Evolutionary conservation across 345 rosid genomes (phyloP), one percentile per base, ranked within the genome.

Genomic region (Lumnitzera racemosa): DNA sequence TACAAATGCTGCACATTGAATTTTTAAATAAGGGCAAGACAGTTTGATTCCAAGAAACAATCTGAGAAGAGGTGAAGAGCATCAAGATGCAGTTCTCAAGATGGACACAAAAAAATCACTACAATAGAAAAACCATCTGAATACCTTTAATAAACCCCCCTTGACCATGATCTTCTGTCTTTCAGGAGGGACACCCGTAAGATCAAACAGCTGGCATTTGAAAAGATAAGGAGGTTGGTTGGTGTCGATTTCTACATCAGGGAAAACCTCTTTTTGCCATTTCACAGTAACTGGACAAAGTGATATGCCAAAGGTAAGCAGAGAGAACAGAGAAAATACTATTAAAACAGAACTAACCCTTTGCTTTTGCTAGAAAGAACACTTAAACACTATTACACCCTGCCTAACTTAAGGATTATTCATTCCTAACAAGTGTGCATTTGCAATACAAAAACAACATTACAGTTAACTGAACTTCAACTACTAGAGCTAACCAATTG

Each of bases 101-200:
- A 60, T 49, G 15, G 49, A n/a, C 54, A 49, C 24, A 49, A 49
- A 12, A 60, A 60, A 15, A 60, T 24, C 13, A 24, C 9, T 36
- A 55, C 49, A 27, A 5, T 63, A 66, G 24, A 50, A 46, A 59
- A 56, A 25, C 12, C 16, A 58, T 29, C 13, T 52, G 55, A 56
- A 13, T 70, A 94, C 99, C 97, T 88, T 90, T 67, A 94, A 71
- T 49, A 94, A 75, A 57, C 92, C 97, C 60, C 99, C 99, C 79
- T 86, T 95, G 65, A 95, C 90, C 96, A 95, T 86, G 46, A 94
- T 88, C 82, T 95, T 95, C 77, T 95, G 99, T 70, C 99, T 75
- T 65, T 88, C 99, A 0, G 97, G 99, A 6, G 92, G 95, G 13
- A 94, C 99, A 56, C 96, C 99, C 13, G 90, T 90, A 62, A 90